Evolutionary conservation across 108 stramenopile species (phyloP).

Genomic region (Conticribra guillardii): DNA sequence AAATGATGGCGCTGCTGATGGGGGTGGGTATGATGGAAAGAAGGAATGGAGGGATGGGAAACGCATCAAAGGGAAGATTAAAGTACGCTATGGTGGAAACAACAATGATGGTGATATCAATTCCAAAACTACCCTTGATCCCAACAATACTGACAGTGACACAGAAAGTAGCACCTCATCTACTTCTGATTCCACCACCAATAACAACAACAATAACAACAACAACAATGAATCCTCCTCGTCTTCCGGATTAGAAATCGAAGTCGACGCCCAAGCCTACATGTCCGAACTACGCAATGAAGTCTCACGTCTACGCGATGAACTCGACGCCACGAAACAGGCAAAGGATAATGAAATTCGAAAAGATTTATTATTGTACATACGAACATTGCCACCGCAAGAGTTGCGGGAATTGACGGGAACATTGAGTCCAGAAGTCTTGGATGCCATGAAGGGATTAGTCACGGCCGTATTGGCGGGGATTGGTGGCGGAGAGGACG

Average conservation of each 20-base stretch:
- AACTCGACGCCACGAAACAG: constrained; percentile 62
- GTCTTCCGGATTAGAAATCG: constrained; percentile 62
- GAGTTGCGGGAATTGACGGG: constrained; percentile 81
- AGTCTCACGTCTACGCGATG: constrained; percentile 72
- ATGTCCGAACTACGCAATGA: constrained; percentile 89
- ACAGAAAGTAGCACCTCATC: too few species aligned
- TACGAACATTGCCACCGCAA: constrained; percentile 85
- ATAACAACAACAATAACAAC: too few species aligned
- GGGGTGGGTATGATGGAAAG: constrained; percentile 30
- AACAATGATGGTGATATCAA: not conserved
- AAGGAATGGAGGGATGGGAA: constrained; percentile 48
- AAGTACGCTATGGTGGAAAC: constrained; percentile 58
- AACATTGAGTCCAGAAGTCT: constrained; percentile 89
- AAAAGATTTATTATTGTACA: constrained; percentile 91
- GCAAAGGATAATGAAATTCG: constrained; percentile 80
- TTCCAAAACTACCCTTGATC: too few species aligned
- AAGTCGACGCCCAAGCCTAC: constrained; percentile 93
- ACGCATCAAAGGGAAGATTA: constrained; percentile 70
- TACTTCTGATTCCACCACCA: not conserved
- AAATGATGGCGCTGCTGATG: too few species aligned
- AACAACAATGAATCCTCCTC: too few species aligned
- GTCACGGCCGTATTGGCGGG: constrained; percentile 83
- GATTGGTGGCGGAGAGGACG: constrained; percentile 75
- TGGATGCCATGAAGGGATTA: constrained; percentile 94
- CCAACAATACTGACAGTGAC: too few species aligned